Conservation (phyloP, 768 basidiomycete genomes). For the Amanita rimosa region DNA sequence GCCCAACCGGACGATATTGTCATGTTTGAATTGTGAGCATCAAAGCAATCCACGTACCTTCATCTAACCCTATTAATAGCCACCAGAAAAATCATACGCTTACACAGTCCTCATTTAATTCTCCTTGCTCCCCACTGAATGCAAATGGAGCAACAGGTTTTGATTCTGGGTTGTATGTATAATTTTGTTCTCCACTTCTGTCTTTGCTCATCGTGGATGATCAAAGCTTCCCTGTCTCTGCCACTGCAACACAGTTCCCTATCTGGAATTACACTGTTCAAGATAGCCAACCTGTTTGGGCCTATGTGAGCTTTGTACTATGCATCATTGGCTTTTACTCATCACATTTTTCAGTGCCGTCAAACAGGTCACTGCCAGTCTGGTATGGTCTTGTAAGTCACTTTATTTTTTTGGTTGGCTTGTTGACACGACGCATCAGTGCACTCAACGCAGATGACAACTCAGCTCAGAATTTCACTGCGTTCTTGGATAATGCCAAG, state of each 20-base stretch:
- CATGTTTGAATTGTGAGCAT: slow-evolving; percentile 47
- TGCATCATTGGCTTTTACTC: neutral
- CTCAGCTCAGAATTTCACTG: slow-evolving; percentile 38
- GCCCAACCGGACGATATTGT: slow-evolving; percentile 45
- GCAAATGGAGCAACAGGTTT: slow-evolving; percentile 31
- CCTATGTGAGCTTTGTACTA: slow-evolving; percentile 26
- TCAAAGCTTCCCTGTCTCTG: slow-evolving; percentile 28
- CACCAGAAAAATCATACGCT: slow-evolving; percentile 60
- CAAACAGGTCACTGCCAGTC: slow-evolving; percentile 38
- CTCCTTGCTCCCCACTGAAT: slow-evolving; percentile 40
- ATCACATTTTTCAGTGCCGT: slow-evolving; percentile 22
- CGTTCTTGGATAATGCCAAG: slow-evolving; percentile 46
- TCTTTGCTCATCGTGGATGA: neutral
- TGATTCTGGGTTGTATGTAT: slow-evolving; percentile 46
- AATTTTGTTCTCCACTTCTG: neutral
- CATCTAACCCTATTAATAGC: slow-evolving; percentile 19
- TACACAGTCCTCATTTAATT: slow-evolving; percentile 49
- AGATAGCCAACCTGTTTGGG: slow-evolving; percentile 48
- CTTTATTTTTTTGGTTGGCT: neutral
- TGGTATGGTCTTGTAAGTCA: slow-evolving; percentile 42
- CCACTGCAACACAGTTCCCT: slow-evolving; percentile 33
- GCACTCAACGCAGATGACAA: slow-evolving; percentile 47
- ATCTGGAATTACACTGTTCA: slow-evolving; percentile 47
- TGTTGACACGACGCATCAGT: slow-evolving; percentile 12
- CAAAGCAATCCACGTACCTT: neutral